These are phyloP conservation scores for Tetrahymena thermophila DNA, from an alignment of 73 alveolate genomes.

Conservation along the genomic window DNA sequence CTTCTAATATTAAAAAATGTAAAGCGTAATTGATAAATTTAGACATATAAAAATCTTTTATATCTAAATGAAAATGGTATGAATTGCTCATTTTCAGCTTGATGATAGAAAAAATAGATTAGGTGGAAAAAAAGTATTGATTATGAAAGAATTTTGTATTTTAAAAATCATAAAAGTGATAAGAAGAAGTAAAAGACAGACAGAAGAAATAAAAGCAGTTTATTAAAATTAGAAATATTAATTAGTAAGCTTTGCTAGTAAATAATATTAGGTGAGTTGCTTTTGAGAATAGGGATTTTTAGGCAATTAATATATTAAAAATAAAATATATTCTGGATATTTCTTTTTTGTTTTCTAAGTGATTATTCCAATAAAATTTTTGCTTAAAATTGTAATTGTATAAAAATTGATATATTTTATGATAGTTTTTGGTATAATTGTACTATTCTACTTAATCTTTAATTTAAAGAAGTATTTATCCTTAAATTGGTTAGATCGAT, in stretches of 20 bases:
- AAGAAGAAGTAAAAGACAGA: background rate
- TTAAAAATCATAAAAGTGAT: background rate
- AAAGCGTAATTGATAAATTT: background rate
- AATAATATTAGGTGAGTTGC: background rate
- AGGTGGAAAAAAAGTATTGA: background rate
- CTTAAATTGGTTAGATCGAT: background rate
- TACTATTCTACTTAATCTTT: background rate
- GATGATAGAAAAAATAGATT: background rate
- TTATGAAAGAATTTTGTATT: background rate
- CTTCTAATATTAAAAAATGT: no score
- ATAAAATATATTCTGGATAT: background rate
- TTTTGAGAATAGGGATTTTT: background rate
- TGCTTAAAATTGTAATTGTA: background rate
- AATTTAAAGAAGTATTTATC: background rate
- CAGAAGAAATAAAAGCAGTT: no score
- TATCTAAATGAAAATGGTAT: background rate
- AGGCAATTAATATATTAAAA: background rate
- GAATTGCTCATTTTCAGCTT: background rate
- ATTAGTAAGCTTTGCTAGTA: background rate
- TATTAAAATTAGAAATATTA: no score
- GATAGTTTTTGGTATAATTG: background rate
- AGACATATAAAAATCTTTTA: background rate
- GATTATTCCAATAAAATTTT: background rate
- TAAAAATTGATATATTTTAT: no score
- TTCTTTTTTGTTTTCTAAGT: no score